phyloP scores from a whole-genome alignment of 331 rosid species.

The Malus hybrid region DNA sequence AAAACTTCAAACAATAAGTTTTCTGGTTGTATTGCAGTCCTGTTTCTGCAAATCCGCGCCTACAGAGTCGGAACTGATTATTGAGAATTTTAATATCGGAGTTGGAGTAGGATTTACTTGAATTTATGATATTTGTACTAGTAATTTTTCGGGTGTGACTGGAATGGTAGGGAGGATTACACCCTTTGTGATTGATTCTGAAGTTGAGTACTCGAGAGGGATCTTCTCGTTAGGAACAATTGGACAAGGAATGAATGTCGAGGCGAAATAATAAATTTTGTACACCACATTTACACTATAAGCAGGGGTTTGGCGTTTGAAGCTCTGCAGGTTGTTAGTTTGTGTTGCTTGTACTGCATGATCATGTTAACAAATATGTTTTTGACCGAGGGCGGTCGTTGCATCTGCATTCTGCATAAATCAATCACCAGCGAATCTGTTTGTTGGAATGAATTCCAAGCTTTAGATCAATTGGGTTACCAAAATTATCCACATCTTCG shows the following conservation, averaged over 20 bases:
- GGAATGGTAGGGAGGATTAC: conserved; percentile 13
- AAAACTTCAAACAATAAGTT: conserved; percentile 30
- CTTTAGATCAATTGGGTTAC: too few relatives aligned
- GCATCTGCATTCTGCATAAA: too few relatives aligned
- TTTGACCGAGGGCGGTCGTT: too few relatives aligned
- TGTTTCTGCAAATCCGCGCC: conserved; percentile 7
- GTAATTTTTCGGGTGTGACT: conserved; percentile 26
- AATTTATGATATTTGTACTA: conserved; percentile 8
- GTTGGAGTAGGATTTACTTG: conserved; percentile 23
- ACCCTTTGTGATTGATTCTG: conserved; percentile 22
- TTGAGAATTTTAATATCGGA: conserved; percentile 20
- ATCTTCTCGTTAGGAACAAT: background rate
- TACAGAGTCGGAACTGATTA: conserved; percentile 17
- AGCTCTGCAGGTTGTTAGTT: too few relatives aligned
- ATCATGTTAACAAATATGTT: too few relatives aligned
- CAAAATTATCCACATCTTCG: too few relatives aligned
- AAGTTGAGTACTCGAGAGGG: conserved; percentile 7
- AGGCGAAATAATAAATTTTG: conserved; percentile 11
- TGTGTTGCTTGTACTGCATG: too few relatives aligned
- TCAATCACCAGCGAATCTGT: too few relatives aligned
- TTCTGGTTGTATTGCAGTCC: conserved; percentile 32
- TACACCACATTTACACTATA: background rate
- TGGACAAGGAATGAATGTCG: conserved; percentile 6
- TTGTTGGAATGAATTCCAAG: too few relatives aligned
- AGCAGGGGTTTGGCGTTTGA: background rate